Evolutionary conservation across 2,329 filamentous ascomycete species (phyloP), one percentile per base, ranked within the genome.

Genomic region (Trichoderma sp.): DNA sequence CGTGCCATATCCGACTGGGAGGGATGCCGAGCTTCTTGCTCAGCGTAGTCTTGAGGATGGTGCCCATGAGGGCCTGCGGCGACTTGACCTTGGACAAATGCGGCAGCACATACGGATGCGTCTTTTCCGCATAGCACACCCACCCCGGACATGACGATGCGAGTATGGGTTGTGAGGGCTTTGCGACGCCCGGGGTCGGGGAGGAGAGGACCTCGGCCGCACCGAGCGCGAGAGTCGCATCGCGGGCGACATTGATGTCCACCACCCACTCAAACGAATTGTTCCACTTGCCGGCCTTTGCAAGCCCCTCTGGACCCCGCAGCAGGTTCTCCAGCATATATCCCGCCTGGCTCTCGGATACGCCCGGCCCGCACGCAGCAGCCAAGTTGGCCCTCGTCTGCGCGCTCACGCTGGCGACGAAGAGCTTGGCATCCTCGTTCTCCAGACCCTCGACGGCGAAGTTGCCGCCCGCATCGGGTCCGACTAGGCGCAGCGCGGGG

Each of bases 121-220:
- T 98, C 80, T 99, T 98, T 77, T 99, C 95, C 28, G 94, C 94
- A 74, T 99, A 99, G 79, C 95, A 99, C 64, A 99, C 94, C 93
- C 96, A 99, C 7, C 95, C 95, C 0, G 95, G 95, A 76, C 95
- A 99, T 21, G 92, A 92, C 3, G 93, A 93, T 9, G 93, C 92
- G 50, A 99, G 83, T 34, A 94, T 87, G 0, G 92, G 91, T 62
- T 81, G 80, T 52, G 70, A 55, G 19, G 72, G 72, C 9, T 67
- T 55, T 7, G 61, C 43, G 21, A 65, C 28, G 34, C 63, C 68
- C 5, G 75, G 67, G 26, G 66, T 70, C 28, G 72, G 64, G 44
- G 68, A 68, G 50, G 70, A 76, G 21, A 87, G 78, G 9, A 90
- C 88, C 74, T 95, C 91, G 44, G 92, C 87, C 1, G 90, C 88